A percentile compares a stretch with the other conserved stretches of the same genome.
phyloP scores from a whole-genome alignment of 805 yeast genomes.

The Suhomyces kilbournensis region DNA sequence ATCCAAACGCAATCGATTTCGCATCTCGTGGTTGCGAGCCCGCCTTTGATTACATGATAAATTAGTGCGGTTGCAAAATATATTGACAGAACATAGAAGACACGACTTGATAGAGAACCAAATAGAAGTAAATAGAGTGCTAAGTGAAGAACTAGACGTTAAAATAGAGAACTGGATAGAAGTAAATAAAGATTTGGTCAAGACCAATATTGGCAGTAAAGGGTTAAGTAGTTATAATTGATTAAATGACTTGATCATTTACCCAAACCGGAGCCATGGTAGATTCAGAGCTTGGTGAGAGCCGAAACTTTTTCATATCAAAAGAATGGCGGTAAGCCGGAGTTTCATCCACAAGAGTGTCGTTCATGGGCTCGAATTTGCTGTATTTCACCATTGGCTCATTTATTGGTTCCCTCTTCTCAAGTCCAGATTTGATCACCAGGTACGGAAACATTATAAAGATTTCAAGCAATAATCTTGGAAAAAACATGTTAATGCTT shows the following conservation, averaged over 20 bases:
- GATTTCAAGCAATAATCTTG: conserved; percentile 17
- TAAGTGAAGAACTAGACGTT: too few relatives aligned
- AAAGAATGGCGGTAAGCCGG: background rate
- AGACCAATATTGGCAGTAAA: background rate
- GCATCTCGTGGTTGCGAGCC: background rate
- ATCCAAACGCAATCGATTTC: background rate
- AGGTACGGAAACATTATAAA: background rate
- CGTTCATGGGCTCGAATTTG: background rate
- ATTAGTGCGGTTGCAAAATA: background rate
- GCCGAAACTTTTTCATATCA: conserved; percentile 1
- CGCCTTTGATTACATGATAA: background rate
- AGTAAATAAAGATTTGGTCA: too few relatives aligned
- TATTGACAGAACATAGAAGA: background rate
- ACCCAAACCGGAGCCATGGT: background rate
- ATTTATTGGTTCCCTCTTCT: background rate
- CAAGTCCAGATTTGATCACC: background rate
- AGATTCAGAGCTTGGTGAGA: background rate
- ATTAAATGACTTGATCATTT: background rate
- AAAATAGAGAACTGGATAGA: too few relatives aligned
- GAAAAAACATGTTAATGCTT: conserved; percentile 18
- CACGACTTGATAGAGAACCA: background rate
- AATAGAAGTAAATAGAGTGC: too few relatives aligned
- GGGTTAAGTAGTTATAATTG: too few relatives aligned
- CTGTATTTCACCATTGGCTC: background rate
- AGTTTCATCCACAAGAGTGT: background rate